Conservation (phyloP, 495 filamentous ascomycete species). For the Podospora australis region DNA sequence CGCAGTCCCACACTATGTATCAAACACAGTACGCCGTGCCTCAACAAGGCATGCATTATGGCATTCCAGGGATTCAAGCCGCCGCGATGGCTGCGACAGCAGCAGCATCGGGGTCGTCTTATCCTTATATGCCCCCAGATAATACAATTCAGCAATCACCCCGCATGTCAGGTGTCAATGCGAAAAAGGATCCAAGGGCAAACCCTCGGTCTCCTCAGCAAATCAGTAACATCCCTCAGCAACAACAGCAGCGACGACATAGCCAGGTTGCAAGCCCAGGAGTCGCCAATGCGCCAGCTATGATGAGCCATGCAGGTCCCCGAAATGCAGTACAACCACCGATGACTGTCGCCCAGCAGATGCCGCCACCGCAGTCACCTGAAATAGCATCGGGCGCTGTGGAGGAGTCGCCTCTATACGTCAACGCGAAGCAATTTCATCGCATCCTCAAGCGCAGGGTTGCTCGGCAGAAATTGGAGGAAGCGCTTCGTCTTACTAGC, state of each 20-base stretch:
- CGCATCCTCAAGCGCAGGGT: slow-evolving; percentile 91
- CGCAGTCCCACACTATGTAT: slow-evolving; percentile 54
- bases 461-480: slow-evolving; percentile 87
- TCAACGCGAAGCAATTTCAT: slow-evolving; percentile 98
- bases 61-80: slow-evolving; percentile 52
- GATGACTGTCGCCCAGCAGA: slow-evolving; percentile 41
- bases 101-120: slow-evolving; percentile 56
- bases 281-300: slow-evolving; percentile 48
- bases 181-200: slow-evolving; percentile 50
- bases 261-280: slow-evolving; percentile 61
- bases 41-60: slow-evolving; percentile 54
- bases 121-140: slow-evolving; percentile 53
- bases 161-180: slow-evolving; percentile 41
- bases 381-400: slow-evolving; percentile 69
- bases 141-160: slow-evolving; percentile 54
- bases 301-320: slow-evolving; percentile 47
- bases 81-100: slow-evolving; percentile 66
- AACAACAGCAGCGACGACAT: slow-evolving; percentile 49
- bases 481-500: slow-evolving; percentile 80
- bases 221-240: slow-evolving; percentile 46
- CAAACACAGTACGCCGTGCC: slow-evolving; percentile 51
- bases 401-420: slow-evolving; percentile 93
- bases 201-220: slow-evolving; percentile 56
- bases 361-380: slow-evolving; percentile 68
- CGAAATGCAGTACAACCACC: slow-evolving; percentile 39